Percentiles rank a stretch among this genome's conserved stretches.
phyloP scores from a whole-genome alignment of 2,329 filamentous ascomycete genomes.

The Cryphonectria radicalis region DNA sequence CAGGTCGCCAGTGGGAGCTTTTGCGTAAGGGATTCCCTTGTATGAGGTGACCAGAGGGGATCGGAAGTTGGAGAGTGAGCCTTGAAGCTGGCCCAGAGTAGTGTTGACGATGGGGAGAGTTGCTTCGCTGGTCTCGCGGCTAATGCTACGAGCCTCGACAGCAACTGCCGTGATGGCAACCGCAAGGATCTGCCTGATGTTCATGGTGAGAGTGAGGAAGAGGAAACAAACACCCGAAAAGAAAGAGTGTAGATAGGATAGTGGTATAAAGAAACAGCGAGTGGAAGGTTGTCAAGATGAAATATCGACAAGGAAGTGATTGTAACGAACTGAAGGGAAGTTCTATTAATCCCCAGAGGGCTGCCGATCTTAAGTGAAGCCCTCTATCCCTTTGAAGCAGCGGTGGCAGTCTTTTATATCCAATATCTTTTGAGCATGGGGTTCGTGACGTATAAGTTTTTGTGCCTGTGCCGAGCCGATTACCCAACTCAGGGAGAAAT shows the following conservation, averaged over 20 bases:
- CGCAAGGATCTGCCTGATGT: not conserved
- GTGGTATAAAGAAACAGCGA: not conserved
- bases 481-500: not conserved
- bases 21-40: not conserved
- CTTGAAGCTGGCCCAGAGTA: not conserved
- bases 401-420: not conserved
- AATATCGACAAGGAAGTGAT: not conserved
- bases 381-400: not conserved
- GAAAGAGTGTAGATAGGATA: not conserved
- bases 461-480: not conserved
- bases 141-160: slow-evolving; percentile 1
- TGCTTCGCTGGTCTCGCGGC: not conserved
- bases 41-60: not conserved
- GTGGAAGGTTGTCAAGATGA: not conserved
- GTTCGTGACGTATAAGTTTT: not conserved
- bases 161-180: not conserved
- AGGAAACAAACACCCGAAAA: not conserved
- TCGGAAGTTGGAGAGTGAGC: not conserved
- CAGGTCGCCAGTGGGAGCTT: not conserved
- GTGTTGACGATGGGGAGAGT: not conserved
- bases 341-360: not conserved
- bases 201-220: not conserved
- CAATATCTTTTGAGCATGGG: no score
- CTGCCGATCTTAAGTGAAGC: not conserved
- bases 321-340: not conserved